A percentile compares a stretch with the other conserved stretches of the same genome.
Evolutionary conservation across 108 stramenopile species (phyloP).

Genomic region (Cyclotella distinguenda): DNA sequence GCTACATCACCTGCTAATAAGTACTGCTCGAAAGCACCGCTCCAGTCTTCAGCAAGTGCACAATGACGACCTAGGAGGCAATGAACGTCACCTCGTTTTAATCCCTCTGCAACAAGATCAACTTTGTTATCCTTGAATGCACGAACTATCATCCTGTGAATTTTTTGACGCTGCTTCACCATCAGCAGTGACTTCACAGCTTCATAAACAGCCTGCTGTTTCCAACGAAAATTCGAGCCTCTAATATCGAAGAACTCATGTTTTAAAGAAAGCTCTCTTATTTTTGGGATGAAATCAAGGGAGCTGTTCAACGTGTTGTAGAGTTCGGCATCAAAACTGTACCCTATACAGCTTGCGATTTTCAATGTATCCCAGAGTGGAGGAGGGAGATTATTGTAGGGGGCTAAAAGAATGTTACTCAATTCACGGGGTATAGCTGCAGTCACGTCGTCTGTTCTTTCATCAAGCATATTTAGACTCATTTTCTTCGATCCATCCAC

Average conservation of each 20-base stretch:
- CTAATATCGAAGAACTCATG: conserved; percentile 41
- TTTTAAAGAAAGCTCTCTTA: conserved; percentile 31
- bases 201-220: conserved; percentile 55
- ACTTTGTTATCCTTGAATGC: conserved; percentile 35
- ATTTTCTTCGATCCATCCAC: conserved; percentile 43
- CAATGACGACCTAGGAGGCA: conserved; percentile 47
- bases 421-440: conserved; percentile 46
- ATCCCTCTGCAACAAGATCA: conserved; percentile 21
- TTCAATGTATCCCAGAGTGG: conserved; percentile 53
- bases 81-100: conserved; percentile 43
- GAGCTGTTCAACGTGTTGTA: conserved; percentile 33
- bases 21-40: conserved; percentile 43
- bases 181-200: conserved; percentile 56
- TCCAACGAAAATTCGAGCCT: conserved; percentile 44
- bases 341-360: conserved; percentile 57
- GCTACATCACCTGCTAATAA: conserved; percentile 46
- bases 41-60: conserved; percentile 49
- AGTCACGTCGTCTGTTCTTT: conserved; percentile 46
- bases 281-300: conserved; percentile 44
- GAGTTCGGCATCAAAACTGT: conserved; percentile 48
- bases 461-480: conserved; percentile 41
- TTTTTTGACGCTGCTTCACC: conserved; percentile 47
- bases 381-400: conserved; percentile 47
- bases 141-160: conserved; percentile 51
- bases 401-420: conserved; percentile 46